Evolutionary conservation across 1,284 basidiomycete species (phyloP), one percentile per base, ranked within the genome.

Genomic region (Rhizopogon hawkerae): DNA sequence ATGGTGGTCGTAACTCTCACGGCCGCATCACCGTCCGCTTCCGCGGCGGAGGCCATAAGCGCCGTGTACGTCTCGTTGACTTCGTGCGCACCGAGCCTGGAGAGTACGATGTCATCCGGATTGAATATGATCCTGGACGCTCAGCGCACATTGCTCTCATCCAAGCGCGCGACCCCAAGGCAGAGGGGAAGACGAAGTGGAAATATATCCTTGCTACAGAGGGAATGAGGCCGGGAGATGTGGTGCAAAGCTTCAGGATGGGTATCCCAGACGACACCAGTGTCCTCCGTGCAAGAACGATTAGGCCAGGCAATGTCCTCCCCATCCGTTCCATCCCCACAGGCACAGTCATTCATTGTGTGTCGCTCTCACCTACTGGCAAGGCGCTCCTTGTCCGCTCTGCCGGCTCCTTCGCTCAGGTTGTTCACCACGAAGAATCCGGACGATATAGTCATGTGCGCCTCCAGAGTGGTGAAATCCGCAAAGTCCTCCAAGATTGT

Each of bases 41-140:
- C 49, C 79, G 88, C 24, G 95, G 96, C 29, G 95, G 96, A 10
- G 96, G 96, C 1, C 93, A 97, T 71, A 83, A 79, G 56, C 83
- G 85, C 50, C 82, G 96, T 35, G 81, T 97, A 56, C 81, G 96
- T 24, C 74, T 85, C 37, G 73, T 98, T 52, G 96, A 98, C 69
- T 98, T 96, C 64, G 76, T 78, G 71, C 81, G 91, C 45, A 70
- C 69, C 43, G 82, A 85, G 55, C 69, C 79, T 0, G 95, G 95
- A 5, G 74, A 85, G 37, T 89, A 92, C 64, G 85, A 92, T 57
- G 93, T 98, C 38, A 77, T 95, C 11, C 81, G 94, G 38, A 89
- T 98, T 59, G 95, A 98, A 69, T 98, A 97, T 66, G 95, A 98
- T 72, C 95, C 95, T 0, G 89, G 90, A 29, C 78, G 95, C 45